Conservation (phyloP, 306 rosid genomes). For the Fragaria nilgerrensis region DNA sequence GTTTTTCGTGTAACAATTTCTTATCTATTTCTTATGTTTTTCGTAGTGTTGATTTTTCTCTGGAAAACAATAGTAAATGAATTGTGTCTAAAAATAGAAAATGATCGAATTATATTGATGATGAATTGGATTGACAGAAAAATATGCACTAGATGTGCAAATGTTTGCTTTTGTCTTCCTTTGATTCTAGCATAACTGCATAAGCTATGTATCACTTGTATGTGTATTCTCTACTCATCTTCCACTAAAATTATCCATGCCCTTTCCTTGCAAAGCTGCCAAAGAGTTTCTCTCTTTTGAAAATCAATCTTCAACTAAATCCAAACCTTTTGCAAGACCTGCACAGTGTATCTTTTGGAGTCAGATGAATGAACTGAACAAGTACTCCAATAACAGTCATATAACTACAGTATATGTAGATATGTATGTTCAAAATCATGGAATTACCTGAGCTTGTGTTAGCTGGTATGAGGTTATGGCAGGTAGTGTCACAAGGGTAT, state of each 20-base stretch:
- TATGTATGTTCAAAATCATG: background rate
- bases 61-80: too few relatives aligned
- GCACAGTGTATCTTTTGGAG: background rate
- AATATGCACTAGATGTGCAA: background rate
- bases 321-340: background rate
- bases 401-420: background rate
- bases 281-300: background rate
- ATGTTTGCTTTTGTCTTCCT: background rate
- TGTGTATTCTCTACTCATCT: background rate
- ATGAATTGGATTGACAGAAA: background rate
- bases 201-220: background rate
- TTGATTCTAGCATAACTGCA: background rate
- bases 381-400: background rate
- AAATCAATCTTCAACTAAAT: background rate
- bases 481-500: constrained; percentile 81
- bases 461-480: constrained; percentile 68
- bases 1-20: too few relatives aligned
- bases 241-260: background rate
- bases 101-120: too few relatives aligned
- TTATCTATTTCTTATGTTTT: too few relatives aligned
- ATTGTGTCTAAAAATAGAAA: too few relatives aligned
- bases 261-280: background rate
- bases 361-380: background rate
- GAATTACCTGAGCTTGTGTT: constrained; percentile 30
- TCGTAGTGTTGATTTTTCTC: too few relatives aligned